These are phyloP conservation scores for Melastoma malabathricum DNA, from an alignment of 345 rosid genomes.

Conservation along the genomic window DNA sequence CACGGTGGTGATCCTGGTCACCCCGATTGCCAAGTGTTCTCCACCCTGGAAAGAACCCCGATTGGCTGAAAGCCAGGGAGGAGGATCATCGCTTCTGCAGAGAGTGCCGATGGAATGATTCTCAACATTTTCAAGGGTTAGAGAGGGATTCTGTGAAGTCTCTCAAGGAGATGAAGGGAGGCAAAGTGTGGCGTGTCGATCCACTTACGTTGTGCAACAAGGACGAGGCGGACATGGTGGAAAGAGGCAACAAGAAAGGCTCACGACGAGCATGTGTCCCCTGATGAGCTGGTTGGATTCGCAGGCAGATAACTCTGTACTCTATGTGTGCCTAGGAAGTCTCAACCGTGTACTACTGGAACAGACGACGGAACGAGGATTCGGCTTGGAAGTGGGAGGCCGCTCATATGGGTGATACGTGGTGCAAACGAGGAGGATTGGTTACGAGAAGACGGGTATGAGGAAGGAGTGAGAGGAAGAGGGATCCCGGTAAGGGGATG, in stretches of 20 bases:
- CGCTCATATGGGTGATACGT: conserved; percentile 20
- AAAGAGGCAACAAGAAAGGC: conserved; percentile 19
- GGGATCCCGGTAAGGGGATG: conserved; percentile 17
- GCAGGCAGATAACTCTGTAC: conserved; percentile 13
- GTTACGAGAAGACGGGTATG: conserved; percentile 11
- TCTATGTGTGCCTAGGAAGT: conserved; percentile 43
- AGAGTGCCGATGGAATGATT: conserved; percentile 14
- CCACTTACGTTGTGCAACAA: conserved; percentile 27
- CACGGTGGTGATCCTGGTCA: conserved; percentile 24
- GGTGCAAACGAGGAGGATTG: conserved; percentile 6
- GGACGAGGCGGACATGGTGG: conserved; percentile 15
- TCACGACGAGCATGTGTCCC: too few relatives aligned
- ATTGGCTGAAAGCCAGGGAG: conserved; percentile 14
- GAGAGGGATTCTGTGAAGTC: conserved; percentile 16
- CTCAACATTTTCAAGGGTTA: conserved; percentile 27
- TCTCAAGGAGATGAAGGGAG: conserved; percentile 7
- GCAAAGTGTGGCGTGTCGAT: conserved; percentile 35
- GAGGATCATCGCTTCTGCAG: conserved; percentile 14
- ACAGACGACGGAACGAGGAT: conserved; percentile 29
- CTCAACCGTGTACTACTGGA: conserved; percentile 9
- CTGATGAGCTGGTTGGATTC: conserved; percentile 31
- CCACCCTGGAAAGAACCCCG: conserved; percentile 2
- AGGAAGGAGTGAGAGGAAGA: conserved; percentile 11
- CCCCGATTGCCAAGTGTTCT: conserved; percentile 24
- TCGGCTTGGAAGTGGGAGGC: conserved; percentile 30